Conservation (phyloP, 2,329 filamentous ascomycete species). For the Xenosphaeropsis pyriputrescens region DNA sequence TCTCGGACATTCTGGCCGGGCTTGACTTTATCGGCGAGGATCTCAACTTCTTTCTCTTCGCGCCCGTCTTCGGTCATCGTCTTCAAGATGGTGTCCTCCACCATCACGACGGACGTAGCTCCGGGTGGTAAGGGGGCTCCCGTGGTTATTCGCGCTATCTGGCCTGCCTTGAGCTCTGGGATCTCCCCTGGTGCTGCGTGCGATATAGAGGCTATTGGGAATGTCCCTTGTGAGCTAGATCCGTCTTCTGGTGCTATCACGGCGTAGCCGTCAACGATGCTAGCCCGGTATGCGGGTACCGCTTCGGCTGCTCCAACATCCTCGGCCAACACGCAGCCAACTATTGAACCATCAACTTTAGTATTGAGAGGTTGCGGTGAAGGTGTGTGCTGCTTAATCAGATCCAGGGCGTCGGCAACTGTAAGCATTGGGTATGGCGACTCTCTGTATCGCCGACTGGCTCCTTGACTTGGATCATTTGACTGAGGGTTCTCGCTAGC, state of each 20-base stretch:
- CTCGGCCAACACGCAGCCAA: slow-evolving; percentile 69
- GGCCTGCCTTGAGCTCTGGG: slow-evolving; percentile 49
- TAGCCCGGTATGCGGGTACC: slow-evolving; percentile 87
- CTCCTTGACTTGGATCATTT: slow-evolving; percentile 45
- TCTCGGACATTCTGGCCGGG: slow-evolving; percentile 82
- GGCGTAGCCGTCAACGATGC: slow-evolving; percentile 94
- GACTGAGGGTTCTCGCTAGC: slow-evolving; percentile 40
- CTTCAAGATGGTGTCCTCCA: slow-evolving; percentile 76
- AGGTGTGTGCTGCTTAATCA: slow-evolving; percentile 64
- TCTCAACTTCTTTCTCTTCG: slow-evolving; percentile 81
- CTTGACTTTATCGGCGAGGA: slow-evolving; percentile 62
- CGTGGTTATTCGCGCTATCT: slow-evolving; percentile 85
- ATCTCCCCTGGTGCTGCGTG: slow-evolving; percentile 66
- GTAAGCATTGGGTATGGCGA: slow-evolving; percentile 89
- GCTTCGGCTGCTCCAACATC: slow-evolving; percentile 68
- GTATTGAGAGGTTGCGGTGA: slow-evolving; percentile 36
- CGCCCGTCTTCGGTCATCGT: slow-evolving; percentile 62
- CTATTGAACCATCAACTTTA: slow-evolving; percentile 48
- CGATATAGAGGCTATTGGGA: slow-evolving; percentile 75
- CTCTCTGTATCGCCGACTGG: slow-evolving; percentile 59
- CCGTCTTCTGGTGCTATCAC: slow-evolving; percentile 51
- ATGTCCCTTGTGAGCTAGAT: slow-evolving; percentile 55
- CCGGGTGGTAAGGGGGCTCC: slow-evolving; percentile 81
- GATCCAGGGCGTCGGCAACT: slow-evolving; percentile 63
- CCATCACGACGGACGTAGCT: slow-evolving; percentile 88